These are phyloP conservation scores for Daldinia concentrica DNA, from an alignment of 495 filamentous ascomycete species.

Conservation along the genomic window DNA sequence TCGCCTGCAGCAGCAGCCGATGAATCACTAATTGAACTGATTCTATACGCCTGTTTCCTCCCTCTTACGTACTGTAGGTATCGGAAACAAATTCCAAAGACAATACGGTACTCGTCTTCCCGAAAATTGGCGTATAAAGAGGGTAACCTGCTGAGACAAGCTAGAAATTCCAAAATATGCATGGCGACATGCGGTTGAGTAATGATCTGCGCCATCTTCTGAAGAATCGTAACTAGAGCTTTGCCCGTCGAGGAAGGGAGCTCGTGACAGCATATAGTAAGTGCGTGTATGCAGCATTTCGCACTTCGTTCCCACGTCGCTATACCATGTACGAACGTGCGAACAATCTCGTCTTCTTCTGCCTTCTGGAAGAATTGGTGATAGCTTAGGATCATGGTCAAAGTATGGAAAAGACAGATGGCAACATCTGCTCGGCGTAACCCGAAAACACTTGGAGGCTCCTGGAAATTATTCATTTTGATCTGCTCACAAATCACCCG, in stretches of 20 bases:
- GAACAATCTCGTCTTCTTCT: constrained; percentile 89
- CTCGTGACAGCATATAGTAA: constrained; percentile 94
- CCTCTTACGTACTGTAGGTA: constrained; percentile 78
- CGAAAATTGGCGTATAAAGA: constrained; percentile 86
- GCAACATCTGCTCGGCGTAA: constrained; percentile 88
- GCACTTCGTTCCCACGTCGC: constrained; percentile 85
- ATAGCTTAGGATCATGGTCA: constrained; percentile 88
- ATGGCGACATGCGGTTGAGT: constrained; percentile 90
- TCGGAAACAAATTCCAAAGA: constrained; percentile 93
- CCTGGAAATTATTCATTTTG: constrained; percentile 74
- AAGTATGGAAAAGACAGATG: constrained; percentile 83
- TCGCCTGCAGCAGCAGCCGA: constrained; percentile 33
- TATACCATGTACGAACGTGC: constrained; percentile 82
- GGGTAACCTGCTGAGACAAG: constrained; percentile 83
- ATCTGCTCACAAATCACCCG: constrained; percentile 83
- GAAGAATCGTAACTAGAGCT: constrained; percentile 80
- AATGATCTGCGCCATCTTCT: constrained; percentile 94
- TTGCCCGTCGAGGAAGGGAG: constrained; percentile 84
- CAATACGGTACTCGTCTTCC: constrained; percentile 86
- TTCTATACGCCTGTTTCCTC: constrained; percentile 54
- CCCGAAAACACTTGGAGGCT: constrained; percentile 76
- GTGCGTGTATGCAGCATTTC: constrained; percentile 90
- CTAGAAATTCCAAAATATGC: constrained; percentile 93
- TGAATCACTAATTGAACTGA: constrained; percentile 44
- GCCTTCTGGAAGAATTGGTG: constrained; percentile 82